Base-by-base conservation (phyloP, 73 alveolate genomes). In the Symbiodinium pilosum region DNA sequence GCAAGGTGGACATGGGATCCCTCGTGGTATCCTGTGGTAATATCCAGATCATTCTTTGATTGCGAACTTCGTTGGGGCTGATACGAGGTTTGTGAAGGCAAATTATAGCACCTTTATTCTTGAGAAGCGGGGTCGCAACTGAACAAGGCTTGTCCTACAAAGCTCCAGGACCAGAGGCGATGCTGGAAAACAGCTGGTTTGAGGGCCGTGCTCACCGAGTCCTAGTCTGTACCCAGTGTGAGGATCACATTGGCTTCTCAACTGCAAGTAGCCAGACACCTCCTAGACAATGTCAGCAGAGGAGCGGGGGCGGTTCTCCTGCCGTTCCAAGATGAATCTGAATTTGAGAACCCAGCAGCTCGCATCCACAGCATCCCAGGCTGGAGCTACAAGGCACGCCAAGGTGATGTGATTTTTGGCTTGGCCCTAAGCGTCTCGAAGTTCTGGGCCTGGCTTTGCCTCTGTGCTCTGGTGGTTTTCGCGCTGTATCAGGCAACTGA, bases 361-460 rank as follows among this genome's bases (percentile, higher is more conserved):
- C 18, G 81, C 81, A 9, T 64, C 81, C 39, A 16, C 30, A 26
- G 30, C 73, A 16, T 4, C 73, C 81, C 9, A 64, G 81, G 81
- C 30, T 64, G 81, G 81, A 64, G 81, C 81, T 64, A 64, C 38
- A 64, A 64, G 81, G 38, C 39, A 2, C 30, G 81, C 21, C 81
- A 64, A 5, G 81, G 81, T 26, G 81, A 64, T 38, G 30, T n/a
- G 81, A 64, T 64, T 3, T 64, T 28, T 28, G 81, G 81, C 38
- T 64, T 64, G 81, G 81, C 81, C 21, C 81, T 64, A 38, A 64
- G 81, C 81, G 81, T 64, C 81, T 64, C 81, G 39, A 64, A 64
- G 81, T 64, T 64, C 81, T 64, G 81, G 81, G 81, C 81, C 38
- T 64, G 81, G 81, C 81, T 64, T n/a, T 64, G 81, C 81, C 81